Percentiles rank a stretch among this genome's conserved stretches.
phyloP scores from a whole-genome alignment of 2,329 filamentous ascomycete genomes.

The Sporothrix pseudoabietina region DNA sequence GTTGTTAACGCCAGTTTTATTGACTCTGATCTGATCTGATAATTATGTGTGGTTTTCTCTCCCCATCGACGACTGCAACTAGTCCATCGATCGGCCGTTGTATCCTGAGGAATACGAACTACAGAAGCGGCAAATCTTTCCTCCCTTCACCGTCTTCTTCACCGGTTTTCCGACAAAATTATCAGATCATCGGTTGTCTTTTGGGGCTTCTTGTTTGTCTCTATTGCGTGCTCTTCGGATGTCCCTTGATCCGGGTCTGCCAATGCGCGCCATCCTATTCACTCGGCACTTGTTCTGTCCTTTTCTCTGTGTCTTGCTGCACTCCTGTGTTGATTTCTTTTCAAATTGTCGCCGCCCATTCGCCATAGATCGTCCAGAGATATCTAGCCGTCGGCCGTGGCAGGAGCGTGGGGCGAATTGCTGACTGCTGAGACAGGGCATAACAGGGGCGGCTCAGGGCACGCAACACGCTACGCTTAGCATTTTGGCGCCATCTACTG shows the following conservation, averaged over 20 bases:
- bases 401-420: neutral
- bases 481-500: slow-evolving; percentile 15
- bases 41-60: neutral
- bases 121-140: neutral
- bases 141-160: neutral
- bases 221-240: neutral
- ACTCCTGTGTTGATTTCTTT: neutral
- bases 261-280: neutral
- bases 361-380: slow-evolving; percentile 29
- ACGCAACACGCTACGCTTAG: neutral
- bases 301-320: neutral
- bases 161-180: neutral
- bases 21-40: slow-evolving; percentile 9
- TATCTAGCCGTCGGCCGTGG: slow-evolving; percentile 13
- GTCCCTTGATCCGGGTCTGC: neutral
- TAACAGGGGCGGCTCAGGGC: neutral
- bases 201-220: neutral
- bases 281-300: neutral
- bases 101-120: neutral
- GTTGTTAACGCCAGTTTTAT: neutral
- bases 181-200: neutral
- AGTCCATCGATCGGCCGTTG: neutral
- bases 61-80: neutral
- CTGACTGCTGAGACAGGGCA: slow-evolving; percentile 7
- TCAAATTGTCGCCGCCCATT: slow-evolving; percentile 23